Base-by-base conservation (phyloP, 2,329 filamentous ascomycete genomes). In the Sclerotiophoma versabilis region DNA sequence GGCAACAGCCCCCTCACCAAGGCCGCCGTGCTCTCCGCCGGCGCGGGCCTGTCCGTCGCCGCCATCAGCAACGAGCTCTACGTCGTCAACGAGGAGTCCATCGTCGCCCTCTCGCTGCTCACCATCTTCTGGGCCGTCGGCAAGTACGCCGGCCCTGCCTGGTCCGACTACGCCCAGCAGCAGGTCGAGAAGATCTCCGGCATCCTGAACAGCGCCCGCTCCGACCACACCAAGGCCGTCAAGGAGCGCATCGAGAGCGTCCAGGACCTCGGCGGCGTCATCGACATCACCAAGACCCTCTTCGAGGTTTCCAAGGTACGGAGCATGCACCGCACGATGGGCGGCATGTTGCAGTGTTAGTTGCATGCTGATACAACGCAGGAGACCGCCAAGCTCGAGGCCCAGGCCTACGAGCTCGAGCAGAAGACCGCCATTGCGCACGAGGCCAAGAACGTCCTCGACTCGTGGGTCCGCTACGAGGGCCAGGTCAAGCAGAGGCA, bases 61-160 rank as follows among this genome's bases (percentile, higher is more conserved):
- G 95, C 92, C 74, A 92, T 99, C 81, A 96, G 91, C 88, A 99
- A 96, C 83, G 95, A 99, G 87, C 92, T 98, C 84, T 98, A 97
- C 81, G 92, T 99, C 77, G 85, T 99, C 81, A 99, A 99, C 83
- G 95, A 99, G 85, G 95, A 99, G 84, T 90, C 93, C 62, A 90
- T 99, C 76, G 91, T 96, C 75, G 91, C 91, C 66, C 86, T 99
- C 81, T 95, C 90, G 79, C 84, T 99, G 72, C 83, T 98, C 75
- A 92, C 89, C 76, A 91, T 98, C 76, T 99, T 96, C 89, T 89
- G 84, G 74, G 92, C 88, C 60, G 85, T 96, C 71, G 93, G 91
- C 82, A 95, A 96, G 81, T 97, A 92, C 77, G 92, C 91, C 73
- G 95, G 93, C 50, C 95, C 95, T 57, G 83, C 88, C 78, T 98